These are phyloP conservation scores for Magnolia officinalis DNA, from an alignment of 164 flowering plant species.

Conservation along the genomic window DNA sequence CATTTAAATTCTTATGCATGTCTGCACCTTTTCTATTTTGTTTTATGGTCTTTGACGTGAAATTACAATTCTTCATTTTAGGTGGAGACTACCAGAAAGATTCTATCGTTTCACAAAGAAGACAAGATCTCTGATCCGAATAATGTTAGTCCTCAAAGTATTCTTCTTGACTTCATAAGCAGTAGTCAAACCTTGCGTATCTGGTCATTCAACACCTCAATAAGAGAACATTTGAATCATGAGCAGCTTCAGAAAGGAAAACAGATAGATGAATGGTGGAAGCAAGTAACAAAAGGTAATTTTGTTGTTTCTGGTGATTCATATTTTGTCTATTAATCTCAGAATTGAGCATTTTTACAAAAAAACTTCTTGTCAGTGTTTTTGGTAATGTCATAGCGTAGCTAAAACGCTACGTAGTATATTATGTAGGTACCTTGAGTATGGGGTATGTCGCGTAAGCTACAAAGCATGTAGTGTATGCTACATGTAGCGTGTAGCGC, in stretches of 20 bases:
- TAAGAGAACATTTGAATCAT: constrained; percentile 77
- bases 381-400: too few species aligned
- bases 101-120: constrained; percentile 90
- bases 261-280: constrained; percentile 99
- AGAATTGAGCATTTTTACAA: background rate
- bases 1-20: background rate
- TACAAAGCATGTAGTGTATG: too few species aligned
- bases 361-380: too few species aligned
- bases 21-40: background rate
- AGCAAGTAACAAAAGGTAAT: constrained; percentile 83
- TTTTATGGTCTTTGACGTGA: background rate
- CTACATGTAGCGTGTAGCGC: too few species aligned
- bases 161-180: constrained; percentile 90
- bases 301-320: background rate
- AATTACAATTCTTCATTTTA: constrained; percentile 20
- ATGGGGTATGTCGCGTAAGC: too few species aligned
- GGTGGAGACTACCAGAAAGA: constrained; percentile 92
- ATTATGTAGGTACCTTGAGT: too few species aligned
- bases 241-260: constrained; percentile 98
- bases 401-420: too few species aligned
- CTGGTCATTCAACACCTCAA: constrained; percentile 83
- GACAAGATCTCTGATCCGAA: constrained; percentile 77
- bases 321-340: background rate
- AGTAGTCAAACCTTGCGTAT: constrained; percentile 92
- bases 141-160: constrained; percentile 59